Conservation (phyloP, 2,329 filamentous ascomycete genomes). For the Magnaporthiopsis poae region DNA sequence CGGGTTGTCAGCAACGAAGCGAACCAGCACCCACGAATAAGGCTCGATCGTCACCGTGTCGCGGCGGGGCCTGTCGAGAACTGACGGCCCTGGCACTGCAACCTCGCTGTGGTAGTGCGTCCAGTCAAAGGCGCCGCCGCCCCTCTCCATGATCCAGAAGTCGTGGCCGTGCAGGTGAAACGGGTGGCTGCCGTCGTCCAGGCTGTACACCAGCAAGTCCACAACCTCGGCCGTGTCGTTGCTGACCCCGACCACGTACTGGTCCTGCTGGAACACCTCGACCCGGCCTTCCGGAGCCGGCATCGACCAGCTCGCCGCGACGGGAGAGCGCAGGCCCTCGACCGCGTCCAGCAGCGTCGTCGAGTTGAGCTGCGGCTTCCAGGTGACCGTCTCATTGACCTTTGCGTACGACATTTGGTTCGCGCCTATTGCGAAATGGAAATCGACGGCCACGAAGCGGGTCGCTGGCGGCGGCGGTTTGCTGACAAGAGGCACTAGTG, state of each 20-base stretch:
- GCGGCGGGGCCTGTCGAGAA: not conserved
- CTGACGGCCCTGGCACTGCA: slow-evolving; percentile 1
- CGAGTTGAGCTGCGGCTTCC: slow-evolving; percentile 10
- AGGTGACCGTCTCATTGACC: slow-evolving; percentile 11
- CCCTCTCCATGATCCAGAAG: slow-evolving; percentile 22
- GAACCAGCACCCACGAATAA: slow-evolving; percentile 25
- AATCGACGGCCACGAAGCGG: slow-evolving; percentile 9
- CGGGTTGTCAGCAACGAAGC: slow-evolving; percentile 47
- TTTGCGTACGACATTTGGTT: slow-evolving; percentile 11
- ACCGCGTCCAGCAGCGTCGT: slow-evolving; percentile 9
- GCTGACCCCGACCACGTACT: slow-evolving; percentile 25
- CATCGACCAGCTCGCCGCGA: not conserved
- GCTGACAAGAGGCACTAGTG: slow-evolving; percentile 6
- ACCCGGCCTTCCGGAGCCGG: slow-evolving; percentile 3
- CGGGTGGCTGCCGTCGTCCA: slow-evolving; percentile 27
- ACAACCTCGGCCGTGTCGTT: slow-evolving; percentile 33
- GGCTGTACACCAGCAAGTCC: slow-evolving; percentile 36
- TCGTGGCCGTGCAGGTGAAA: slow-evolving; percentile 48
- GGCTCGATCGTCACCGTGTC: slow-evolving; percentile 8
- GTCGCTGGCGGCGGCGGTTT: slow-evolving; percentile 9
- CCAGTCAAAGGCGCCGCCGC: slow-evolving; percentile 10
- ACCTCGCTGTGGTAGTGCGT: slow-evolving; percentile 8
- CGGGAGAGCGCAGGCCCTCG: slow-evolving; percentile 1
- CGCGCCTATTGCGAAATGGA: slow-evolving; percentile 11
- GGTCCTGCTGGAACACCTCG: slow-evolving; percentile 4